These are phyloP conservation scores for Phytophthora europaea DNA, from an alignment of 352 stramenopile genomes.

Conservation along the genomic window DNA sequence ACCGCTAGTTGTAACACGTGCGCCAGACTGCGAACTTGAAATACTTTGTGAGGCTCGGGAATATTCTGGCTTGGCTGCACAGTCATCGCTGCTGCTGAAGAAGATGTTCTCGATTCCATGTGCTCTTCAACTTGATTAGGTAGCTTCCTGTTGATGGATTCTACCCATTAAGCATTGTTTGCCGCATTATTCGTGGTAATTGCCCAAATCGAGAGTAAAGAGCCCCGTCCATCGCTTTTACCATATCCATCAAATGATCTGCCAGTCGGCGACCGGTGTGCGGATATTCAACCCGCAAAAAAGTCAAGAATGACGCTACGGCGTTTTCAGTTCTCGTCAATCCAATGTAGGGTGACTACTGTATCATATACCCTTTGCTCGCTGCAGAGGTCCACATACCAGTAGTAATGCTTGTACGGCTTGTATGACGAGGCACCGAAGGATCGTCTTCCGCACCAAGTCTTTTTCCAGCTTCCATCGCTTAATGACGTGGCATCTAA, in stretches of 20 bases:
- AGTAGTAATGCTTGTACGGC: conserved; percentile 17
- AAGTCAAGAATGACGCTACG: too few species aligned
- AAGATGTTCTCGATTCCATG: not conserved
- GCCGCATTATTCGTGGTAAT: not conserved
- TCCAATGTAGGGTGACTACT: conserved; percentile 27
- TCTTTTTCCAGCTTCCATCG: conserved; percentile 18
- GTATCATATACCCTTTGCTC: conserved; percentile 31
- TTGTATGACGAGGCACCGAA: not conserved
- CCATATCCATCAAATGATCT: too few species aligned
- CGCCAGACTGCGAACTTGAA: conserved; percentile 21
- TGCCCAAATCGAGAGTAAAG: not conserved
- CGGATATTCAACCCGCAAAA: too few species aligned
- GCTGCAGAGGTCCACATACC: conserved; percentile 36
- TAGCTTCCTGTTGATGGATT: not conserved
- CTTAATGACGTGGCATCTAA: conserved; percentile 3
- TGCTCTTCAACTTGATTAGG: not conserved
- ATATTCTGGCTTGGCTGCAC: not conserved
- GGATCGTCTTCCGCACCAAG: not conserved
- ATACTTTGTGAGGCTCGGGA: not conserved
- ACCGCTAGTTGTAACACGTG: conserved; percentile 22
- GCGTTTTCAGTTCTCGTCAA: not conserved
- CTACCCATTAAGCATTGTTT: conserved; percentile 10
- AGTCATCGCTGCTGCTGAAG: not conserved
- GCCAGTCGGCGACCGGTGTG: too few species aligned
- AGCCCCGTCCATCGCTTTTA: not conserved